Conservation (phyloP, 2,329 filamentous ascomycete genomes). For the Orbilia ellipsospora region DNA sequence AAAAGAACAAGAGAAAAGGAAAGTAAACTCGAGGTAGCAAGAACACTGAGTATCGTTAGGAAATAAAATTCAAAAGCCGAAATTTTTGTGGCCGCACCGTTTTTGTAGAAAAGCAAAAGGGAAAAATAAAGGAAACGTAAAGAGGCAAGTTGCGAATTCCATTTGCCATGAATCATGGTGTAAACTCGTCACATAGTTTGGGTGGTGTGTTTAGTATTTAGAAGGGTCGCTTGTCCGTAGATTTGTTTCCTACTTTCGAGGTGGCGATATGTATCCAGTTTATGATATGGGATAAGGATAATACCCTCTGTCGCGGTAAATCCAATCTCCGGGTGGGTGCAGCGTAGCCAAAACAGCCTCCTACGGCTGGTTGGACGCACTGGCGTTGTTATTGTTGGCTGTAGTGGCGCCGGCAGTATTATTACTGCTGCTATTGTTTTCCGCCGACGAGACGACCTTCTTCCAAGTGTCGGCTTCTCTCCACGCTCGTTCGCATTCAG, state of each 20-base stretch:
- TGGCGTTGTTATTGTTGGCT: slow-evolving; percentile 14
- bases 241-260: too few species aligned
- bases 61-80: slow-evolving; percentile 19
- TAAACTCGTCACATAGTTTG: slow-evolving; percentile 13
- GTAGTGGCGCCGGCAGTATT: not conserved
- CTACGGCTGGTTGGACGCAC: slow-evolving; percentile 39
- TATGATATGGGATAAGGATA: too few species aligned
- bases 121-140: slow-evolving; percentile 5
- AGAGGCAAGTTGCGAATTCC: slow-evolving; percentile 18
- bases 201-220: not conserved
- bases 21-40: slow-evolving; percentile 17
- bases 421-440: slow-evolving; percentile 26
- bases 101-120: slow-evolving; percentile 20
- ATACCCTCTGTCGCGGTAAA: not conserved
- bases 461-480: slow-evolving; percentile 83
- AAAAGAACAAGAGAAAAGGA: slow-evolving; percentile 19
- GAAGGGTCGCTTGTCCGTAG: not conserved
- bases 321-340: not conserved
- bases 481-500: slow-evolving; percentile 80
- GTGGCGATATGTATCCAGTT: too few species aligned
- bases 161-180: slow-evolving; percentile 27
- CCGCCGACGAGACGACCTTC: slow-evolving; percentile 63
- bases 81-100: slow-evolving; percentile 53
- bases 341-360: slow-evolving; percentile 14
- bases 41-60: slow-evolving; percentile 28